phyloP scores from a whole-genome alignment of 73 alveolate genomes.

The Symbiodinium pilosum region DNA sequence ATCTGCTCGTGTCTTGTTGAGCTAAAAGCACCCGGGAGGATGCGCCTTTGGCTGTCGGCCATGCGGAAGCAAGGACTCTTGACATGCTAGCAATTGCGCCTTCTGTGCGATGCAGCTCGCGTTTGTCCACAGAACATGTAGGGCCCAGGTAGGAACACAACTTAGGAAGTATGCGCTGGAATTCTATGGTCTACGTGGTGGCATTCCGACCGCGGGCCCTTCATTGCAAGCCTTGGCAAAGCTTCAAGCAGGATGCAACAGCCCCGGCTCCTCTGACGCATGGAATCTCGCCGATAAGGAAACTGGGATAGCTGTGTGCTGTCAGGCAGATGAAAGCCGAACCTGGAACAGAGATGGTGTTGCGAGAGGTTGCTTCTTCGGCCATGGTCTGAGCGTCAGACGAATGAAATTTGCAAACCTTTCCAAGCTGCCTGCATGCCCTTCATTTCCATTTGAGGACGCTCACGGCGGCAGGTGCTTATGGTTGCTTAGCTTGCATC shows the following conservation, averaged over 20 bases:
- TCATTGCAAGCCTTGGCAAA: conserved; percentile 51
- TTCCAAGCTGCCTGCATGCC: too few species aligned
- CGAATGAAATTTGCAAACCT: too few species aligned
- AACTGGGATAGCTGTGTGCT: too few species aligned
- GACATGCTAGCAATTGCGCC: too few species aligned
- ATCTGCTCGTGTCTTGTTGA: too few species aligned
- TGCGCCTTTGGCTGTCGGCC: background rate
- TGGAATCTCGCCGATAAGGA: background rate
- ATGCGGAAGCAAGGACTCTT: background rate
- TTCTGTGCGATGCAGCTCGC: too few species aligned
- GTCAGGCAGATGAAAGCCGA: background rate
- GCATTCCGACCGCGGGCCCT: conserved; percentile 74
- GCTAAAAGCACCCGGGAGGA: background rate
- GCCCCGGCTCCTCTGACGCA: too few species aligned
- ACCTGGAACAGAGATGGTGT: background rate
- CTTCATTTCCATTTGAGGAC: conserved; percentile 6
- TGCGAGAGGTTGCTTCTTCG: background rate
- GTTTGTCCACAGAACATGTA: too few species aligned
- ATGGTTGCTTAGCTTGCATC: background rate
- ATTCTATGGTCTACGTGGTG: conserved; percentile 66
- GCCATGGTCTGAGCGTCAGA: too few species aligned
- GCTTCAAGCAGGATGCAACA: background rate
- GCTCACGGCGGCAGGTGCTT: conserved; percentile 57
- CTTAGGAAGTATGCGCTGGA: conserved; percentile 9
- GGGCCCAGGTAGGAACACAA: too few species aligned